phyloP scores from a whole-genome alignment of 2,329 filamentous ascomycete species.

The Calonectria fujianensis region DNA sequence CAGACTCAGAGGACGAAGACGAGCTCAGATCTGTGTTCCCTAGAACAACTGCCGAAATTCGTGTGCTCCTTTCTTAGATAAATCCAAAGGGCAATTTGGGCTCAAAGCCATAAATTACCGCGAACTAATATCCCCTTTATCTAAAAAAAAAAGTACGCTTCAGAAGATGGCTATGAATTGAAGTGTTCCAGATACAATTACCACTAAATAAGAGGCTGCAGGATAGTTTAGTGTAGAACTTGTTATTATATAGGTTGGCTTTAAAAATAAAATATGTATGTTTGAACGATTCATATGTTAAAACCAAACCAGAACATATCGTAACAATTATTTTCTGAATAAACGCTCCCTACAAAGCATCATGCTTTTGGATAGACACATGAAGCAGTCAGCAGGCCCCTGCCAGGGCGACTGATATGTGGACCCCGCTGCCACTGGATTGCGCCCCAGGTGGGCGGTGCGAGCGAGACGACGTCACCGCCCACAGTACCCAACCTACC shows the following conservation, averaged over 20 bases:
- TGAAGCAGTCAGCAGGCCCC: background rate
- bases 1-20: conserved; percentile 52
- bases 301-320: background rate
- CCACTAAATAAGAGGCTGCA: background rate
- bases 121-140: background rate
- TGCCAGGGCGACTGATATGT: conserved; percentile 18
- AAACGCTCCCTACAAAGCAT: background rate
- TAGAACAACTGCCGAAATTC: conserved; percentile 76
- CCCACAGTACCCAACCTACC: conserved; percentile 43
- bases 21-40: conserved; percentile 68
- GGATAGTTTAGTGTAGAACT: background rate
- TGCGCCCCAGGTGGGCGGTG: conserved; percentile 38
- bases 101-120: too few species aligned
- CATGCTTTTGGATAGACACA: background rate
- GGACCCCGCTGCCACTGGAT: conserved; percentile 31
- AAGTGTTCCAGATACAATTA: too few species aligned
- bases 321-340: background rate
- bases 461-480: conserved; percentile 55
- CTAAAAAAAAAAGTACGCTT: background rate
- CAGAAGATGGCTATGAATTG: background rate
- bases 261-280: background rate
- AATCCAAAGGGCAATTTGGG: background rate
- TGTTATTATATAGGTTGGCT: background rate
- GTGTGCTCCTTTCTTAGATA: conserved; percentile 72
- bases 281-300: too few species aligned